Percentiles rank a stretch among this genome's conserved stretches.
phyloP scores from a whole-genome alignment of 108 stramenopile species.

The Cyclotella sp. region DNA sequence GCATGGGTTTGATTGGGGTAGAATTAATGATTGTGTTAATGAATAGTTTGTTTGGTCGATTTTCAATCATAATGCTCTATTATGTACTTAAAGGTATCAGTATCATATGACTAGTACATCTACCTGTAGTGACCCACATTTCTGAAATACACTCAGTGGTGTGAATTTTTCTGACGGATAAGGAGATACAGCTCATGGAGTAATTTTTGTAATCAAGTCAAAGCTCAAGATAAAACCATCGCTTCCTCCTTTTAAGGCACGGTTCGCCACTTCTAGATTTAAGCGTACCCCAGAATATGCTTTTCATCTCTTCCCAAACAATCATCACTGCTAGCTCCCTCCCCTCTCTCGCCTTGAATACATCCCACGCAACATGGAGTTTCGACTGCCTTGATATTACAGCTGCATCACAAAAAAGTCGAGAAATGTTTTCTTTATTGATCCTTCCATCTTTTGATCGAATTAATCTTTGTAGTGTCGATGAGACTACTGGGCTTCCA shows the following conservation, averaged over 20 bases:
- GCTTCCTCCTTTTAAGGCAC: conserved; percentile 11
- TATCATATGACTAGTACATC: too few relatives aligned
- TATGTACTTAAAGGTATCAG: too few relatives aligned
- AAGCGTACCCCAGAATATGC: not conserved
- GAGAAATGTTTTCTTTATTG: conserved; percentile 48
- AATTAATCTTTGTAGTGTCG: conserved; percentile 60
- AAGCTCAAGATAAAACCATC: conserved; percentile 41
- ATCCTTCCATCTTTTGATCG: conserved; percentile 53
- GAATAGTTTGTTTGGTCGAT: too few relatives aligned
- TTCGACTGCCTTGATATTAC: conserved; percentile 61
- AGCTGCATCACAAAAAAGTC: conserved; percentile 62
- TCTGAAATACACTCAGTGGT: too few relatives aligned
- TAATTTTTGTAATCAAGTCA: too few relatives aligned
- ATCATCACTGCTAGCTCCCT: conserved; percentile 46
- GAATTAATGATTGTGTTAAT: too few relatives aligned
- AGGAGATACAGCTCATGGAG: too few relatives aligned
- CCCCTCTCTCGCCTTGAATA: conserved; percentile 59
- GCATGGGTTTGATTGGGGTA: too few relatives aligned
- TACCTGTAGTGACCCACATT: too few relatives aligned
- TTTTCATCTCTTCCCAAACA: conserved; percentile 38
- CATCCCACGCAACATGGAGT: conserved; percentile 60
- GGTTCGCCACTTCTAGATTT: not conserved
- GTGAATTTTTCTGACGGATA: too few relatives aligned
- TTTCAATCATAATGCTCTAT: too few relatives aligned
- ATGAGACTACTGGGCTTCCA: conserved; percentile 59